A percentile compares a stretch with the other conserved stretches of the same genome.
Evolutionary conservation across 768 basidiomycete genomes (phyloP).

Genomic region (Multifurca ochricompacta): DNA sequence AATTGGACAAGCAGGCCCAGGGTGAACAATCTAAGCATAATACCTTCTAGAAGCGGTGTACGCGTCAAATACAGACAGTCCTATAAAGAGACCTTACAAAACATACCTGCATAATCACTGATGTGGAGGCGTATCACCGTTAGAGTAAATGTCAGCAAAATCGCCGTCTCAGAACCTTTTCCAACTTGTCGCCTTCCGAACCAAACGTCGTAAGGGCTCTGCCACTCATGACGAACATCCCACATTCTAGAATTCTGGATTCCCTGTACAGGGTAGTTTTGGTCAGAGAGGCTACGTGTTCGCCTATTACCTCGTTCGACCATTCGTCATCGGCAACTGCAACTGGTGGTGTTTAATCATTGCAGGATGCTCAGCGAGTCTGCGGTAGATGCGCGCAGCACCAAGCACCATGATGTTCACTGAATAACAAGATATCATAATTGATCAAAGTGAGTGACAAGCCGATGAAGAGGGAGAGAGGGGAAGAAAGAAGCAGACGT

Average conservation of each 20-base stretch:
- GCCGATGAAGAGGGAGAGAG: no score
- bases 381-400: conserved; percentile 13
- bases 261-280: background rate
- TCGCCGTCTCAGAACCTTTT: background rate
- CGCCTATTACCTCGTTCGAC: background rate
- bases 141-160: background rate
- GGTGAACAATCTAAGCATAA: no score
- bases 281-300: background rate
- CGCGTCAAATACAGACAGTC: no score
- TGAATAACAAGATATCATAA: background rate
- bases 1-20: background rate
- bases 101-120: background rate
- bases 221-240: background rate
- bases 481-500: no score
- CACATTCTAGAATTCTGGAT: background rate
- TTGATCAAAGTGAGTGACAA: no score
- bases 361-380: conserved; percentile 1
- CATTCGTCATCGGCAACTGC: background rate
- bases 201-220: background rate
- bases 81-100: no score
- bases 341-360: no score
- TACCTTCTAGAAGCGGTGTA: no score
- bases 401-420: conserved; percentile 9
- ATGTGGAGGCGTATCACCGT: background rate
- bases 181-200: background rate